Percentiles rank a stretch among this genome's conserved stretches.
phyloP scores from a whole-genome alignment of 2,329 filamentous ascomycete species.

The Cryphonectria naterciae region DNA sequence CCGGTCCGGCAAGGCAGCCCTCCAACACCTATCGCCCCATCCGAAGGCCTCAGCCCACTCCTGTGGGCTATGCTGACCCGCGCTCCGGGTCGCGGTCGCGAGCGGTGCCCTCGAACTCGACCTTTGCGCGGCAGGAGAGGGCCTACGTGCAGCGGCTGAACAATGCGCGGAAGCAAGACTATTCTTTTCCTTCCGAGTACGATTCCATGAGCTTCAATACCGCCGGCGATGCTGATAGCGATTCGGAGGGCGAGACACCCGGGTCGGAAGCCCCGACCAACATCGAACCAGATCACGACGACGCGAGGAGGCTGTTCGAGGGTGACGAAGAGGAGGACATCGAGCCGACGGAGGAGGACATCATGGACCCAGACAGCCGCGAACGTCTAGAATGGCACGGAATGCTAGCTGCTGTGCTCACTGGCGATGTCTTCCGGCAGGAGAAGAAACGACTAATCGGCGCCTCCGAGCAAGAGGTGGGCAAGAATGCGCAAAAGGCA shows the following conservation, averaged over 20 bases:
- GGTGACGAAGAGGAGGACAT: slow-evolving; percentile 75
- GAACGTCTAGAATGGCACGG: slow-evolving; percentile 97
- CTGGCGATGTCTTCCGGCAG: slow-evolving; percentile 94
- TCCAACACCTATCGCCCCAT: slow-evolving; percentile 79
- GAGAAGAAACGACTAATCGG: slow-evolving; percentile 96
- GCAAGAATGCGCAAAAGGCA: slow-evolving; percentile 70
- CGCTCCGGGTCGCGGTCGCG: slow-evolving; percentile 59
- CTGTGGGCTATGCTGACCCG: slow-evolving; percentile 40
- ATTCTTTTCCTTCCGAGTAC: slow-evolving; percentile 63
- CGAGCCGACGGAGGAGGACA: slow-evolving; percentile 85
- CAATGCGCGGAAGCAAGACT: slow-evolving; percentile 56
- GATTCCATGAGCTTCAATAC: slow-evolving; percentile 27
- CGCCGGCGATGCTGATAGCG: slow-evolving; percentile 68
- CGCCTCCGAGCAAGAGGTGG: slow-evolving; percentile 62
- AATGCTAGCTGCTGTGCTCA: slow-evolving; percentile 94
- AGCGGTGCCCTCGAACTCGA: slow-evolving; percentile 50
- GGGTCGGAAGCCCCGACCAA: slow-evolving; percentile 79
- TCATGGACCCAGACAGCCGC: slow-evolving; percentile 84
- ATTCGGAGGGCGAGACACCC: slow-evolving; percentile 89
- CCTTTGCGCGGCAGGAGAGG: slow-evolving; percentile 79
- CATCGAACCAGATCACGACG: slow-evolving; percentile 60
- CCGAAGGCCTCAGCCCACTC: slow-evolving; percentile 52
- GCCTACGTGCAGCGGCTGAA: slow-evolving; percentile 93
- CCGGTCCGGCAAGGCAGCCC: slow-evolving; percentile 71
- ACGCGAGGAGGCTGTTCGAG: slow-evolving; percentile 91